phyloP scores from a whole-genome alignment of 208 protist species.

The Zelonia costaricensis region DNA sequence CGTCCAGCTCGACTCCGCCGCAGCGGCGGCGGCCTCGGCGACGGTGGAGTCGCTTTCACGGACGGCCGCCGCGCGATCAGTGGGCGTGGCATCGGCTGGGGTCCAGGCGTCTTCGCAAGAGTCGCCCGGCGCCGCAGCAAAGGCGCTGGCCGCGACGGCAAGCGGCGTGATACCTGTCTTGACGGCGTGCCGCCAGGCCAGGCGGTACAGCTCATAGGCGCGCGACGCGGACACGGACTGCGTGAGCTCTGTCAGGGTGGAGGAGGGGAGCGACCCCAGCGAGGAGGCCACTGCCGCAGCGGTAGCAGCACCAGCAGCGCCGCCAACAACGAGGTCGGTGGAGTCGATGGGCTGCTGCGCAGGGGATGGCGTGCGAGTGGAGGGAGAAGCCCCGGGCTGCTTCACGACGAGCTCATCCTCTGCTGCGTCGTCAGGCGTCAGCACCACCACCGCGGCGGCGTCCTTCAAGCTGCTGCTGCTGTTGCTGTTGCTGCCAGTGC shows the following conservation, averaged over 20 bases:
- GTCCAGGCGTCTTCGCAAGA: too few species aligned
- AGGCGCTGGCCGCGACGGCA: slow-evolving; percentile 15
- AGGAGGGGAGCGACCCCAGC: neutral
- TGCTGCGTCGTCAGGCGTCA: too few species aligned
- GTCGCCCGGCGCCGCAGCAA: neutral
- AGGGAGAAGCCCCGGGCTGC: too few species aligned
- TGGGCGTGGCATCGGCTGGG: too few species aligned
- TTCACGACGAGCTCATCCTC: neutral
- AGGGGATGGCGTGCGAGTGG: too few species aligned
- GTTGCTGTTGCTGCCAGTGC: too few species aligned
- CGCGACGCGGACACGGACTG: slow-evolving; percentile 3
- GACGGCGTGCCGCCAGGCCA: slow-evolving; percentile 28
- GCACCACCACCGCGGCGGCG: too few species aligned
- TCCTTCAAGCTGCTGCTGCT: neutral
- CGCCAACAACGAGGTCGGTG: too few species aligned
- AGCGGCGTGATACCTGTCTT: slow-evolving; percentile 21
- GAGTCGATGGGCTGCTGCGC: too few species aligned
- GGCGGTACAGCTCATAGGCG: slow-evolving; percentile 35
- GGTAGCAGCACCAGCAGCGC: too few species aligned
- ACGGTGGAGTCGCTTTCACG: neutral
- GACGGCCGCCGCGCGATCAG: neutral
- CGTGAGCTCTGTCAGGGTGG: neutral
- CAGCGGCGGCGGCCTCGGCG: neutral
- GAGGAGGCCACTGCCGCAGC: too few species aligned
- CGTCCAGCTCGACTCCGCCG: slow-evolving; percentile 4